Evolutionary conservation across 495 filamentous ascomycete genomes (phyloP).

Genomic region (Antarctomyces pellizariae): DNA sequence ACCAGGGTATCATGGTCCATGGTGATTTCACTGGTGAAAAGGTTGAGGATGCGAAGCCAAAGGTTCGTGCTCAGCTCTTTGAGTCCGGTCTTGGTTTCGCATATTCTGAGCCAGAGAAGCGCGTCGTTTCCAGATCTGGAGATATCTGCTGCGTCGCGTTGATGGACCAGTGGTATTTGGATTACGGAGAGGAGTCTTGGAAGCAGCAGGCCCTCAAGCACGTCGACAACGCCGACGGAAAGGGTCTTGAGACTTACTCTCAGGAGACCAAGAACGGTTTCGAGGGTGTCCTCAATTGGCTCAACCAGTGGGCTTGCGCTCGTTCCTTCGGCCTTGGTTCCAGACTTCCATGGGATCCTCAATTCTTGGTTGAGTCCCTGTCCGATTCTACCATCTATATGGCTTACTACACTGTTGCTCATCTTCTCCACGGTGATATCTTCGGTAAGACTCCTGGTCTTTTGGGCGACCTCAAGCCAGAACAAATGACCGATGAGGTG

Average conservation of each 20-base stretch:
- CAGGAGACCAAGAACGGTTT: constrained; percentile 66
- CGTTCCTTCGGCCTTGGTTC: constrained; percentile 82
- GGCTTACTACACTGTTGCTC: constrained; percentile 89
- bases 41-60: constrained; percentile 67
- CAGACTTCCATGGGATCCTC: constrained; percentile 82
- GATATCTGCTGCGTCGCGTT: constrained; percentile 85
- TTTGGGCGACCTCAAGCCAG: constrained; percentile 37
- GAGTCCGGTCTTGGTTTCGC: constrained; percentile 62
- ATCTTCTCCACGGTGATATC: constrained; percentile 44
- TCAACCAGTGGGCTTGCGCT: constrained; percentile 89
- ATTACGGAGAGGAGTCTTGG: constrained; percentile 82
- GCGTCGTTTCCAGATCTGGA: constrained; percentile 62
- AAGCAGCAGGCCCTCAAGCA: constrained; percentile 45
- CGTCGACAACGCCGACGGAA: constrained; percentile 35
- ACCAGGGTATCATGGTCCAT: constrained; percentile 75
- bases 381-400: constrained; percentile 87
- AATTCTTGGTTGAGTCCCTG: constrained; percentile 81
- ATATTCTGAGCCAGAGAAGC: constrained; percentile 81
- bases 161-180: constrained; percentile 91
- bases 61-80: constrained; percentile 59
- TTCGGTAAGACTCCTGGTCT: constrained; percentile 52
- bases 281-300: constrained; percentile 65
- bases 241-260: constrained; percentile 52
- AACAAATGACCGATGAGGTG: constrained; percentile 86
- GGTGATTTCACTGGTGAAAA: constrained; percentile 76